phyloP scores from a whole-genome alignment of 192 early-diverging fungal genomes.

The Coemansia guatemalensis region DNA sequence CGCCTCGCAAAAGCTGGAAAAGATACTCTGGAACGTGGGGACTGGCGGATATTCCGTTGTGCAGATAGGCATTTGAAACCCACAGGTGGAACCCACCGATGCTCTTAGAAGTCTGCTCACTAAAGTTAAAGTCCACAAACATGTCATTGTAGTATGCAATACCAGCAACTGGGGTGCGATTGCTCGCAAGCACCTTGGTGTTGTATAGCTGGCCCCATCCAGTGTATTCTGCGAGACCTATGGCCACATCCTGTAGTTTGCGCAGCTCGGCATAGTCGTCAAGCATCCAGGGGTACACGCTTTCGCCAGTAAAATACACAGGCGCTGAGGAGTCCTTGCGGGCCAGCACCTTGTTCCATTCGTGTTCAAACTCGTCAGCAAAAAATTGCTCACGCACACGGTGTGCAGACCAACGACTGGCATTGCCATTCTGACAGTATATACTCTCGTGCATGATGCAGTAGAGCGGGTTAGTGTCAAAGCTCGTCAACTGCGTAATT shows the following conservation, averaged over 20 bases:
- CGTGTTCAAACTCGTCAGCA: conserved; percentile 50
- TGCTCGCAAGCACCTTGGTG: conserved; percentile 44
- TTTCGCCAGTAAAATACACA: conserved; percentile 68
- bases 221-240: conserved; percentile 58
- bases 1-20: conserved; percentile 57
- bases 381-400: conserved; percentile 55
- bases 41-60: conserved; percentile 60
- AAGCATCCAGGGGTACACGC: conserved; percentile 71
- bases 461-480: conserved; percentile 64
- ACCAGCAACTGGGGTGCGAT: conserved; percentile 60
- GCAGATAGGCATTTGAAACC: conserved; percentile 70
- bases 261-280: conserved; percentile 66
- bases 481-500: conserved; percentile 46
- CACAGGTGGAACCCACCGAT: conserved; percentile 61
- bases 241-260: conserved; percentile 58
- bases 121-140: conserved; percentile 64
- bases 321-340: conserved; percentile 19
- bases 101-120: conserved; percentile 56
- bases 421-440: conserved; percentile 60
- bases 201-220: conserved; percentile 62
- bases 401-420: conserved; percentile 65
- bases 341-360: conserved; percentile 32
- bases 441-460: conserved; percentile 66
- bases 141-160: conserved; percentile 71
- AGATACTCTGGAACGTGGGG: conserved; percentile 57